A percentile compares a stretch with the other conserved stretches of the same genome.
Conservation (phyloP, 225 moss, liverwort and hornwort species). For the Marchantia polymorpha region DNA sequence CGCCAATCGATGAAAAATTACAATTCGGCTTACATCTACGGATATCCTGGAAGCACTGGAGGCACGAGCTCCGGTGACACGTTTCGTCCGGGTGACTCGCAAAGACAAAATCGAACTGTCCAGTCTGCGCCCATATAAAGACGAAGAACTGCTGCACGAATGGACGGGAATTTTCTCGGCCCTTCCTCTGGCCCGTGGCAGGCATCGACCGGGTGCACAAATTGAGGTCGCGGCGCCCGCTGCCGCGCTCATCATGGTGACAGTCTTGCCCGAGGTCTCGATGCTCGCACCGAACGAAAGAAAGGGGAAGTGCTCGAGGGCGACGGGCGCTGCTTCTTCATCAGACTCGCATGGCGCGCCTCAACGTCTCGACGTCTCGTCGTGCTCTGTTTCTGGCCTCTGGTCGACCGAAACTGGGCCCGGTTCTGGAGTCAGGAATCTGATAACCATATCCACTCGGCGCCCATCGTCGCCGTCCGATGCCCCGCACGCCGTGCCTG, state of each 20-base stretch:
- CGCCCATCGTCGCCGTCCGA: neutral
- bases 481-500: neutral
- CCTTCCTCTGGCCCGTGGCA: neutral
- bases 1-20: neutral
- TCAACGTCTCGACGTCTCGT: too few species aligned
- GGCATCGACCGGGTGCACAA: neutral
- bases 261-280: neutral
- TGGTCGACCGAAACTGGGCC: neutral
- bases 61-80: neutral
- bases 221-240: neutral
- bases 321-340: neutral
- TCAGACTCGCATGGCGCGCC: neutral
- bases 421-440: neutral
- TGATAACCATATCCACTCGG: neutral
- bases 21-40: neutral
- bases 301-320: neutral
- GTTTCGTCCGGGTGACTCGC: neutral
- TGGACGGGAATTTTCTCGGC: neutral
- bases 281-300: too few species aligned
- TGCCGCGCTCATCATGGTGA: slow-evolving; percentile 1
- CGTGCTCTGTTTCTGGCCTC: neutral
- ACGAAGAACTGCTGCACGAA: neutral
- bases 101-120: neutral
- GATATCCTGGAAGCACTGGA: slow-evolving; percentile 1
- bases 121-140: neutral